Percentiles rank a stretch among this genome's conserved stretches.
Evolutionary conservation across 305 asterid species (phyloP).

Genomic region (Plantago coronopus): DNA sequence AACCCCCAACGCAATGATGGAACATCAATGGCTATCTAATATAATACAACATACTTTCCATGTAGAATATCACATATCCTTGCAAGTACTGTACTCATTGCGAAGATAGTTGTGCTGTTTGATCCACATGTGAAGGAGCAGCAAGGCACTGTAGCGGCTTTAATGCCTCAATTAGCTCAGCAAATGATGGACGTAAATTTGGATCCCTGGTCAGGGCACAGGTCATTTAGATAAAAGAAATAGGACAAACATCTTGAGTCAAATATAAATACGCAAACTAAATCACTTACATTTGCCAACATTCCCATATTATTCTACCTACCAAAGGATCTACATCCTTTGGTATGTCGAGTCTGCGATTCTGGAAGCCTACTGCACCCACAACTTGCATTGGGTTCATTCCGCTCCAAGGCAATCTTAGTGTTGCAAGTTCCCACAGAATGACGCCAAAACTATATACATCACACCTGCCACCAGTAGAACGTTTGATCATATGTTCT

Average conservation of each 20-base stretch:
- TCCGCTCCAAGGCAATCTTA: slow-evolving; percentile 94
- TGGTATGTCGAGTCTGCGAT: slow-evolving; percentile 91
- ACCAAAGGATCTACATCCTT: slow-evolving; percentile 93
- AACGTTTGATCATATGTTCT: too few species aligned
- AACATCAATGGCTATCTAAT: too few species aligned
- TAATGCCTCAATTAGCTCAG: slow-evolving; percentile 78
- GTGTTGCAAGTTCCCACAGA: slow-evolving; percentile 96
- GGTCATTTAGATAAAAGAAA: slow-evolving; percentile 8
- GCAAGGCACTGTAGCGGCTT: slow-evolving; percentile 90
- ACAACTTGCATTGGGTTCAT: slow-evolving; percentile 99
- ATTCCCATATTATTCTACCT: slow-evolving; percentile 91
- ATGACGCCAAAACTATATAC: slow-evolving; percentile 95
- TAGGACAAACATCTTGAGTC: not conserved
- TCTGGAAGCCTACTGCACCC: slow-evolving; percentile 98
- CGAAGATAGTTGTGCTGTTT: slow-evolving; percentile 42
- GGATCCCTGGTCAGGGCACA: slow-evolving; percentile 61
- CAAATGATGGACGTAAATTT: slow-evolving; percentile 91
- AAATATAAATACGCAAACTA: not conserved
- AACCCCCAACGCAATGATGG: too few species aligned
- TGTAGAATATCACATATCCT: not conserved
- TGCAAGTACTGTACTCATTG: slow-evolving; percentile 29
- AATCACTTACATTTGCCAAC: slow-evolving; percentile 82
- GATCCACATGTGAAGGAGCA: slow-evolving; percentile 56
- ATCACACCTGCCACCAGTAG: slow-evolving; percentile 63
- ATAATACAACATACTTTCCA: too few species aligned